Base-by-base conservation (phyloP, 495 filamentous ascomycete genomes). In the Cenococcum geophilum region DNA sequence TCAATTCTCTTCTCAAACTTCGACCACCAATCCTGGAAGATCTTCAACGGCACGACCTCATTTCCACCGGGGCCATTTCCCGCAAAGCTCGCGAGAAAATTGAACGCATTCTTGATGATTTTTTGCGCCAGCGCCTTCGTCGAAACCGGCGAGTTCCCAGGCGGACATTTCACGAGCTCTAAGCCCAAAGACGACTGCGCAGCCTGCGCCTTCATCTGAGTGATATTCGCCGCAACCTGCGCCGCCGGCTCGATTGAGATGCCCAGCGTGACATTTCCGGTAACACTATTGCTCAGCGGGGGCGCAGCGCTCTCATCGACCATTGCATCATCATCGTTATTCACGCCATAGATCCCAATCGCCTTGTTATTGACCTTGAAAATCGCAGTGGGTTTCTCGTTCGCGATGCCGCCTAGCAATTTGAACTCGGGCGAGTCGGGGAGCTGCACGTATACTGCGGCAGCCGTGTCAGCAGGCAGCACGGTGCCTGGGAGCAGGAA, bases 21-120 rank as follows among this genome's bases (percentile, higher is more conserved):
- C 54, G 75, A 79, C 93, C 93, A 99, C 93, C 95, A 99, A 57
- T 96, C 91, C 71, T 88, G 85, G 73, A 99, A 97, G 12, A 86
- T 87, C 76, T 86, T 89, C 57, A 99, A 70, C 36, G 95, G 90
- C 22, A 99, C 88, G 12, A 95, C 84, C 71, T 97, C 92, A 53
- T 86, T 80, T 11, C 82, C 88, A 37, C 75, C 79, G 18, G 67
- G 63, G 10, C 60, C 70, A 68, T 72, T 75, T 50, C 78, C 79
- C 48, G 86, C 87, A 79, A 95, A 97, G 67, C 91, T 88, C 22
- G 92, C 85, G 48, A 99, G 77, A 72, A 95, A 97, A 73, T 97
- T 96, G 68, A 96, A 99, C n/a, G 91, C 92, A 72, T 96, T 95
- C 63, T 86, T 85, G 64, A 97, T 96, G 60, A 99, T 96, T 59